Conservation (phyloP, 106 monocot species). For the Dendrobium chrysotoxum region DNA sequence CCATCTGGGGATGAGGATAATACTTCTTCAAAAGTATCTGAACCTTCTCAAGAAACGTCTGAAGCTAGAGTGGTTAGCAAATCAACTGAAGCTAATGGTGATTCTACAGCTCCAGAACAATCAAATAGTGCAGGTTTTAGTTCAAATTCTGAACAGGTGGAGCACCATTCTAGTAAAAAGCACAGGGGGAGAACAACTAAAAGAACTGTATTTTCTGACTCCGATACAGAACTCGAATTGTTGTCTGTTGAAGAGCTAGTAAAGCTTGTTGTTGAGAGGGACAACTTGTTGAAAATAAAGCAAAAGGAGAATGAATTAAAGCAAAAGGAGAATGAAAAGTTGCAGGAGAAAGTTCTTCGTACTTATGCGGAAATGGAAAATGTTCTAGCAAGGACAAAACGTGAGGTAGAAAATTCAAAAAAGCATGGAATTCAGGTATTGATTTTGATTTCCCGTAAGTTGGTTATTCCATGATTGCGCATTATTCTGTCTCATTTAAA, state of each 20-base stretch:
- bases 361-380: conserved; percentile 91
- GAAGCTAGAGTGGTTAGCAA: background rate
- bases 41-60: conserved; percentile 3
- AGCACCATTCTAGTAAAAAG: conserved; percentile 14
- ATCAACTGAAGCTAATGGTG: conserved; percentile 8
- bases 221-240: conserved; percentile 47
- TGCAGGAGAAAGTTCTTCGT: conserved; percentile 85
- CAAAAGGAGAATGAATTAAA: conserved; percentile 61
- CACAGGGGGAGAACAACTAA: conserved; percentile 23
- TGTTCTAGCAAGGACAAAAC: conserved; percentile 63
- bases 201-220: conserved; percentile 46
- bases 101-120: conserved; percentile 23
- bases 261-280: conserved; percentile 75
- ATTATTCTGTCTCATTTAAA: background rate
- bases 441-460: background rate
- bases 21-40: background rate
- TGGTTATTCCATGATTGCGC: background rate
- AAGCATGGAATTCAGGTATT: conserved; percentile 78
- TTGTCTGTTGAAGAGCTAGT: conserved; percentile 66
- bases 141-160: conserved; percentile 8
- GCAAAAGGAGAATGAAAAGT: conserved; percentile 57
- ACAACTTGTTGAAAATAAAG: conserved; percentile 60
- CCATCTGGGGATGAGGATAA: conserved; percentile 8
- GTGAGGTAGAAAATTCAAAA: conserved; percentile 83
- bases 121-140: conserved; percentile 22